A percentile compares a stretch with the other conserved stretches of the same genome.
Evolutionary conservation across 2,329 filamentous ascomycete species (phyloP).

Genomic region (Diplodia corticola): DNA sequence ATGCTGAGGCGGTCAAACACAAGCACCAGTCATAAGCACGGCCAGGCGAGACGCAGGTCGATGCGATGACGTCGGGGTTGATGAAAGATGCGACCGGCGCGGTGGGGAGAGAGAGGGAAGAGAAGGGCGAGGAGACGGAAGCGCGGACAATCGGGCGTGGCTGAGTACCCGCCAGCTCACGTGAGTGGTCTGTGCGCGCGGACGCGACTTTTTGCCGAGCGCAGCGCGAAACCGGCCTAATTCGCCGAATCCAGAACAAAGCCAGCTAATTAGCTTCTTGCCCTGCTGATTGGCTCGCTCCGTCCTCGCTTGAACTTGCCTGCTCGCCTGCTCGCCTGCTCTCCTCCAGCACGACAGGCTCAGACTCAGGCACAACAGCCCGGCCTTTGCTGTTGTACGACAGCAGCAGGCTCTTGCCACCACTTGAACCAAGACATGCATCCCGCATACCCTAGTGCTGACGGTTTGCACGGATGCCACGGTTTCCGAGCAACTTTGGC

Average conservation of each 20-base stretch:
- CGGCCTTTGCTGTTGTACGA: neutral
- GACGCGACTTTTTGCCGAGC: neutral
- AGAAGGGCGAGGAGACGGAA: neutral
- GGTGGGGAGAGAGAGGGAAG: neutral
- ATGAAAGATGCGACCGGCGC: constrained; percentile 13
- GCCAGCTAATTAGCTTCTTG: neutral
- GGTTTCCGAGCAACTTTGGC: neutral
- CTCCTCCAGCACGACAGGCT: neutral
- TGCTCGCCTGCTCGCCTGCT: neutral
- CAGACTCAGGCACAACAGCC: no score
- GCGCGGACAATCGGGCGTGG: neutral
- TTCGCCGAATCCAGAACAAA: neutral
- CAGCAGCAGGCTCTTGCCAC: neutral
- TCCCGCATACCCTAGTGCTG: neutral
- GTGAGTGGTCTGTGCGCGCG: neutral
- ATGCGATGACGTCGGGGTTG: constrained; percentile 15
- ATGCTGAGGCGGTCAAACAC: neutral
- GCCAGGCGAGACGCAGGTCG: neutral
- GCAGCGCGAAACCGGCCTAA: neutral
- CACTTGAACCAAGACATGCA: neutral
- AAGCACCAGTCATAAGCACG: neutral
- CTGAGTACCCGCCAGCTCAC: neutral
- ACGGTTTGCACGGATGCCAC: neutral
- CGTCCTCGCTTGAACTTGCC: neutral
- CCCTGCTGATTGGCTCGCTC: neutral